These are phyloP conservation scores for Hypsizygus ulmarius DNA, from an alignment of 1,284 basidiomycete genomes.

Conservation along the genomic window DNA sequence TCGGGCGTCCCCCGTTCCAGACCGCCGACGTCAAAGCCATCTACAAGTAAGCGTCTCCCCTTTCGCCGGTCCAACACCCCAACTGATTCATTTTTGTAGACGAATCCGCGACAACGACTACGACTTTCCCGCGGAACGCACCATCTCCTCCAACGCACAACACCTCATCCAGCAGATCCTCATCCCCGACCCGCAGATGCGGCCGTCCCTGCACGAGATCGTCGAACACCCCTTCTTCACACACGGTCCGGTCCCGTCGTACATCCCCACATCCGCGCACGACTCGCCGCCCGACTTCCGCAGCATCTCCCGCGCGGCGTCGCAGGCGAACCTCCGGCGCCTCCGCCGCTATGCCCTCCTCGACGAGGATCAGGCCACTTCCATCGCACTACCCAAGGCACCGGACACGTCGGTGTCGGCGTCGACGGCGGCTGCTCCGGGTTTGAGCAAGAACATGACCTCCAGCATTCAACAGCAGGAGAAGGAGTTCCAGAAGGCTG, in stretches of 20 bases:
- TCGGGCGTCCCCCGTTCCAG: constrained; percentile 96
- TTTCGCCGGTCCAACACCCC: background rate
- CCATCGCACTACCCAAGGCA: constrained; percentile 34
- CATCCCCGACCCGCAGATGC: constrained; percentile 75
- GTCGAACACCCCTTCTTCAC: constrained; percentile 86
- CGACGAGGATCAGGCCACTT: constrained; percentile 54
- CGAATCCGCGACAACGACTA: constrained; percentile 95
- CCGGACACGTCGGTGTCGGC: constrained; percentile 13
- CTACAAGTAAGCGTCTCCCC: constrained; percentile 63
- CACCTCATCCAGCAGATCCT: constrained; percentile 85
- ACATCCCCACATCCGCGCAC: constrained; percentile 78
- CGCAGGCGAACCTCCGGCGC: constrained; percentile 68
- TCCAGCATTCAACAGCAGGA: constrained; percentile 83
- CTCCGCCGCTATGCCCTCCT: constrained; percentile 59
- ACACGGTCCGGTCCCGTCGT: constrained; percentile 76
- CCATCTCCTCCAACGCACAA: constrained; percentile 71
- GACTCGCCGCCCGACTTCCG: constrained; percentile 75
- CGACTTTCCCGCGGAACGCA: constrained; percentile 81
- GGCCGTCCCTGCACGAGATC: constrained; percentile 86
- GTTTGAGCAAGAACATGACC: constrained; percentile 42
- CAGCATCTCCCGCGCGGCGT: constrained; percentile 59
- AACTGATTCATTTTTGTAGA: constrained; percentile 38
- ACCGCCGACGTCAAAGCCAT: constrained; percentile 96
- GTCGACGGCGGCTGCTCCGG: constrained; percentile 18
- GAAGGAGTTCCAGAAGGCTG: constrained; percentile 93